These are phyloP conservation scores for Penicillium capsulatum DNA, from an alignment of 2,329 filamentous ascomycete species.

Conservation along the genomic window DNA sequence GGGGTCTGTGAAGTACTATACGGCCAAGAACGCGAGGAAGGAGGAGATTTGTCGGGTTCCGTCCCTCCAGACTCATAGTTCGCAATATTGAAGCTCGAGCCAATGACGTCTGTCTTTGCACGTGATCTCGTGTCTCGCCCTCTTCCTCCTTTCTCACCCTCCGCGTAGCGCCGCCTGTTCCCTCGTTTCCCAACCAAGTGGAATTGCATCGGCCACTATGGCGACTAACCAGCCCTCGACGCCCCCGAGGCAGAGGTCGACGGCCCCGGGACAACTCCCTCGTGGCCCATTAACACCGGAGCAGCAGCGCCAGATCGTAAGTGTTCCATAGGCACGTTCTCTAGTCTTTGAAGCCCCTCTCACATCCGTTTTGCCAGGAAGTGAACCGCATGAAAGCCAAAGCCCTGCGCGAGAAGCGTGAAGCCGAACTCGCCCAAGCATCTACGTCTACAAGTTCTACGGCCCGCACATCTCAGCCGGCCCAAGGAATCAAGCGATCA, in stretches of 20 bases:
- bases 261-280: conserved; percentile 40
- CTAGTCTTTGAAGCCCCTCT: not conserved
- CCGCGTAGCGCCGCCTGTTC: not conserved
- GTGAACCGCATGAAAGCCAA: conserved; percentile 80
- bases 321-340: conserved; percentile 3
- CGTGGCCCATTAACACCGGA: conserved; percentile 55
- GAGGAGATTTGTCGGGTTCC: conserved; percentile 13
- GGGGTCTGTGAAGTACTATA: conserved; percentile 95
- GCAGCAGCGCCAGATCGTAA: conserved; percentile 56
- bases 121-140: conserved; percentile 5
- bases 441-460: conserved; percentile 31
- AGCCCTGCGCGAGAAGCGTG: conserved; percentile 70
- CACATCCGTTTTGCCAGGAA: conserved; percentile 55
- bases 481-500: conserved; percentile 67
- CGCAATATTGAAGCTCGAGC: not conserved
- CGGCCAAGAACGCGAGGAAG: conserved; percentile 53
- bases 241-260: no score
- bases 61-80: conserved; percentile 8
- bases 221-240: conserved; percentile 10
- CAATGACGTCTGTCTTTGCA: conserved; percentile 10
- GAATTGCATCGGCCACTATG: conserved; percentile 9
- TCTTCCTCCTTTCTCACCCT: not conserved
- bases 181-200: not conserved
- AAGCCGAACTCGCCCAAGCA: conserved; percentile 54
- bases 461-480: conserved; percentile 40